Evolutionary conservation across 495 filamentous ascomycete species (phyloP).

Genomic region (Mycothermus thermophilus): DNA sequence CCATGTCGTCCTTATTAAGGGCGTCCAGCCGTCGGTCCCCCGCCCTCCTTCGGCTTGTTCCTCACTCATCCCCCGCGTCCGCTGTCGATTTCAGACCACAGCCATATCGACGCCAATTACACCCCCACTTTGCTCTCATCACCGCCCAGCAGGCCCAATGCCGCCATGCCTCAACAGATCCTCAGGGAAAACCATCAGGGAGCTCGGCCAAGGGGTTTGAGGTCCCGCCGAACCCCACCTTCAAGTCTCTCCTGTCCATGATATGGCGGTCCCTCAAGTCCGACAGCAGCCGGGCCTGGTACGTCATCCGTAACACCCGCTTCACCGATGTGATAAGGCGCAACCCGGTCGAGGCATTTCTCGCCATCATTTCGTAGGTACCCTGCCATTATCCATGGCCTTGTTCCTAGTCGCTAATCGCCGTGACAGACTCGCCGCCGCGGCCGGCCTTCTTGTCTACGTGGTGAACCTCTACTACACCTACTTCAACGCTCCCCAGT

Average conservation of each 20-base stretch:
- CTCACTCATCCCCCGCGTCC: constrained; percentile 1
- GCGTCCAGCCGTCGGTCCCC: constrained; percentile 1
- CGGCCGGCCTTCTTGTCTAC: constrained; percentile 42
- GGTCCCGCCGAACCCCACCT: constrained; percentile 12
- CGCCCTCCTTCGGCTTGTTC: constrained; percentile 1
- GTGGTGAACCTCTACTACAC: constrained; percentile 49
- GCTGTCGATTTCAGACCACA: constrained; percentile 1
- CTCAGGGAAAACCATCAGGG: not conserved
- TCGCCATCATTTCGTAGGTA: constrained; percentile 16
- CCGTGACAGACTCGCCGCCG: constrained; percentile 23
- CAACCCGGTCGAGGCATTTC: constrained; percentile 28
- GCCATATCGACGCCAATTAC: constrained; percentile 1
- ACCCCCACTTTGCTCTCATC: not conserved
- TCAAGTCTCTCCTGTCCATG: constrained; percentile 3
- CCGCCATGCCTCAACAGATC: constrained; percentile 11
- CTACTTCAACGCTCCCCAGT: constrained; percentile 45
- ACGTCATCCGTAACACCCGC: constrained; percentile 20
- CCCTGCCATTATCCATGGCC: not conserved
- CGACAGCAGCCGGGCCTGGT: constrained; percentile 12
- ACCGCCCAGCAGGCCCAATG: constrained; percentile 2
- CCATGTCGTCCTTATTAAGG: no score
- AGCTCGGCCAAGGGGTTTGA: constrained; percentile 5
- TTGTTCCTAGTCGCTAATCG: not conserved
- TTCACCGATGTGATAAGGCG: constrained; percentile 21
- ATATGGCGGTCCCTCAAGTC: constrained; percentile 4